Evolutionary conservation across 768 basidiomycete species (phyloP), one percentile per base, ranked within the genome.

Genomic region (Hortiboletus campestris): DNA sequence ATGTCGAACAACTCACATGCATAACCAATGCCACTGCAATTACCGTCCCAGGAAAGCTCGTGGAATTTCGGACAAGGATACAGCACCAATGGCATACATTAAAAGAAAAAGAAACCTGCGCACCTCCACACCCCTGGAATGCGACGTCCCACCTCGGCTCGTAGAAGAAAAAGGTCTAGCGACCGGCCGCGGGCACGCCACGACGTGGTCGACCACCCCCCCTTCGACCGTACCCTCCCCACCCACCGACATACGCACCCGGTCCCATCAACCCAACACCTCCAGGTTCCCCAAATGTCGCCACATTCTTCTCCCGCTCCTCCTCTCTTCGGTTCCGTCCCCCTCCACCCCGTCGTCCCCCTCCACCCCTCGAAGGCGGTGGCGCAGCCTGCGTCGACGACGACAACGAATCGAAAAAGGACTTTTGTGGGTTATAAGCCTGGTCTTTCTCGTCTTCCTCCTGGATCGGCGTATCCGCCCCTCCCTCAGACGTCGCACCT

Each of bases 211-310:
- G 74, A 3, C 75, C 75, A 19, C 79, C 78, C 42, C 80, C 78
- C 43, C 80, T 66, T 31, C 80, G 70, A 17, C 87, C 83, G 71
- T 83, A 83, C 14, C 85, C 86, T 36, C 87, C 86, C 85, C 87
- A 89, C 17, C 85, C 88, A 46, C 83, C 80, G n/a, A 88, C 85
- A 71, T 89, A 89, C 12, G 84, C 85, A 38, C 87, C 87, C 28
- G 88, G 88, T 0, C 89, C 89, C 77, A 90, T 79, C 48, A 89
- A 67, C 7, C 89, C 88, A 17, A 88, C 81, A 46, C 87, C 87
- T 12, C 89, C 89, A 9, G 90, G 84, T 67, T 93, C 91, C 3
- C 91, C 91, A 77, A 94, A 94, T 9, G 91, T 93, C 31, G 88
- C 87, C 10, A 93, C 84, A 63, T 93, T 93, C 71, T 81, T 84